These are phyloP conservation scores for Xylaria sp. DNA, from an alignment of 2,329 filamentous ascomycete genomes.

Conservation along the genomic window DNA sequence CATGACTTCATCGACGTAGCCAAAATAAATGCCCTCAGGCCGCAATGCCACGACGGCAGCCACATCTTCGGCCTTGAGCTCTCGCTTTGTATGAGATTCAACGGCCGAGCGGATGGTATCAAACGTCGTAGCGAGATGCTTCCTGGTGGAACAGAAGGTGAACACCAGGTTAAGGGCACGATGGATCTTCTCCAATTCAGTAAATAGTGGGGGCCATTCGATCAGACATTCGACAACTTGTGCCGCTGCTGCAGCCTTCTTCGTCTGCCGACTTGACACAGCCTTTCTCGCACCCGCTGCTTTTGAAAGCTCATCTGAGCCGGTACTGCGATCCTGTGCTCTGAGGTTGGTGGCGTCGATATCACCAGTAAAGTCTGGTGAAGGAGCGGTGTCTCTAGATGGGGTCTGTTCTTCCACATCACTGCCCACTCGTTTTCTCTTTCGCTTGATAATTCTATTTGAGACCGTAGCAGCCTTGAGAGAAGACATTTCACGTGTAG, in stretches of 20 bases:
- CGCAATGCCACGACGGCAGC: conserved; percentile 82
- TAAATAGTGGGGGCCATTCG: conserved; percentile 81
- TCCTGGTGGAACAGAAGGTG: conserved; percentile 93
- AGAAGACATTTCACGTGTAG: conserved; percentile 55
- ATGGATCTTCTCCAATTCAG: conserved; percentile 78
- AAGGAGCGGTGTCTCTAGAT: conserved; percentile 20
- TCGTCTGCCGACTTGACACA: conserved; percentile 30
- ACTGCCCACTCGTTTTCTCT: conserved; percentile 53
- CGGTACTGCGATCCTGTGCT: conserved; percentile 12
- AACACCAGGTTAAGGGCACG: conserved; percentile 90
- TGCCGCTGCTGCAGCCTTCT: conserved; percentile 38
- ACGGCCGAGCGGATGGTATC: conserved; percentile 87
- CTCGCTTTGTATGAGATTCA: conserved; percentile 80
- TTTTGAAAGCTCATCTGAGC: conserved; percentile 2
- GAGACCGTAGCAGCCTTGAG: conserved; percentile 61
- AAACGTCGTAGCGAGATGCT: conserved; percentile 91
- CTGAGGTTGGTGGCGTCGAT: conserved; percentile 12
- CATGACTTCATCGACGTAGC: conserved; percentile 85
- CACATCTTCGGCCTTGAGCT: conserved; percentile 80
- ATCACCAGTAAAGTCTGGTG: neutral
- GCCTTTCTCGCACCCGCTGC: conserved; percentile 20
- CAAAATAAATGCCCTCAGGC: conserved; percentile 82
- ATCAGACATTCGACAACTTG: conserved; percentile 51
- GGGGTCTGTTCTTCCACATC: conserved; percentile 37
- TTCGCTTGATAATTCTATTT: conserved; percentile 52